phyloP scores from a whole-genome alignment of 768 basidiomycete species.

The Crepidotus variabilis region DNA sequence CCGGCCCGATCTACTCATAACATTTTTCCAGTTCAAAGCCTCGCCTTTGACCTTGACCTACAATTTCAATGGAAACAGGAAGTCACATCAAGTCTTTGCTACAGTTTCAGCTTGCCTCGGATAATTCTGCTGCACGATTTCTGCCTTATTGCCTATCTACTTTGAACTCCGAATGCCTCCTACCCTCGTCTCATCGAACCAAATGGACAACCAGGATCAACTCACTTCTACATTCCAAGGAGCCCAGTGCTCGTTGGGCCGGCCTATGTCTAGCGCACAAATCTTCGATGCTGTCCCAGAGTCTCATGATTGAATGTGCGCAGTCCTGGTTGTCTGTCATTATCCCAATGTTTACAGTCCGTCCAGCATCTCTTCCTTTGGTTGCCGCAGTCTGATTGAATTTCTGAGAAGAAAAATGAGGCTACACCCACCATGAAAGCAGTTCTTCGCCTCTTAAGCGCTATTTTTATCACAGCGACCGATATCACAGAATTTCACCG shows the following conservation, averaged over 20 bases:
- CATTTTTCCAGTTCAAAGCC: too few species aligned
- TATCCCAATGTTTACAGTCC: conserved; percentile 66
- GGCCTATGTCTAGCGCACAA: conserved; percentile 73
- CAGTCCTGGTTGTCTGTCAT: conserved; percentile 68
- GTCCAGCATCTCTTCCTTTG: conserved; percentile 30
- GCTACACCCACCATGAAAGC: conserved; percentile 55
- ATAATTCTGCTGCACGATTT: conserved; percentile 54
- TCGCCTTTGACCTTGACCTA: neutral
- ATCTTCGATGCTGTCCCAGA: conserved; percentile 54
- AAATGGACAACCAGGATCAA: conserved; percentile 78
- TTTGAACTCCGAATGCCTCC: conserved; percentile 50
- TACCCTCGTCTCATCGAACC: conserved; percentile 59
- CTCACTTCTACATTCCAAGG: conserved; percentile 74
- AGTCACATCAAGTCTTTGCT: conserved; percentile 62
- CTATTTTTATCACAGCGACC: conserved; percentile 56
- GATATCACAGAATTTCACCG: conserved; percentile 79
- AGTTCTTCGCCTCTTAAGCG: conserved; percentile 57
- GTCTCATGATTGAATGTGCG: conserved; percentile 64
- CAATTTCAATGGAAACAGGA: conserved; percentile 35
- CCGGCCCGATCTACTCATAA: too few species aligned
- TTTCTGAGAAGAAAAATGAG: conserved; percentile 61
- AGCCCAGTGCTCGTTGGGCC: conserved; percentile 75
- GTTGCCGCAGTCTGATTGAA: conserved; percentile 15
- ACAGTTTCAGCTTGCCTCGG: conserved; percentile 70
- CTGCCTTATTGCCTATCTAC: conserved; percentile 55